These are phyloP conservation scores for Hypoxylon rubiginosum DNA, from an alignment of 2,329 filamentous ascomycete genomes.

Conservation along the genomic window DNA sequence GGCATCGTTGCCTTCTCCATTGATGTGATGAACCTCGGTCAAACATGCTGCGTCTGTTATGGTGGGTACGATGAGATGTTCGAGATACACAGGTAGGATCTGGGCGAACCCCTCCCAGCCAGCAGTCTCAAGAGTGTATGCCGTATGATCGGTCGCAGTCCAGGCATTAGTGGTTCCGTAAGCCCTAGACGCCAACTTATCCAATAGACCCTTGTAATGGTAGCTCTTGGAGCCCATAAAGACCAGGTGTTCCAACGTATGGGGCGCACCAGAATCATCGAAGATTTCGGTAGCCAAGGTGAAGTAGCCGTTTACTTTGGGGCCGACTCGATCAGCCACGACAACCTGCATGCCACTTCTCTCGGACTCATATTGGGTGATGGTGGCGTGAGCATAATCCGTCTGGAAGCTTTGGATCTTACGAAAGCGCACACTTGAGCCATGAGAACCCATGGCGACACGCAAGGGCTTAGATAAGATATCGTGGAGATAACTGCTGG, in stretches of 20 bases:
- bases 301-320: slow-evolving; percentile 96
- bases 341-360: slow-evolving; percentile 95
- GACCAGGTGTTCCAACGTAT: slow-evolving; percentile 85
- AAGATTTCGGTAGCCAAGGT: slow-evolving; percentile 96
- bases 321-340: slow-evolving; percentile 90
- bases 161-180: slow-evolving; percentile 97
- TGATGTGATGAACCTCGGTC: slow-evolving; percentile 96
- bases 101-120: slow-evolving; percentile 98
- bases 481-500: slow-evolving; percentile 33
- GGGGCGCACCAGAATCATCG: slow-evolving; percentile 93
- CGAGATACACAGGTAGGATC: slow-evolving; percentile 93
- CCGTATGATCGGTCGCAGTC: slow-evolving; percentile 96
- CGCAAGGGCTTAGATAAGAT: slow-evolving; percentile 41
- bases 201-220: slow-evolving; percentile 92
- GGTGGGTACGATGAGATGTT: slow-evolving; percentile 92
- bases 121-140: slow-evolving; percentile 93
- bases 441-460: slow-evolving; percentile 67
- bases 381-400: slow-evolving; percentile 88
- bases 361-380: slow-evolving; percentile 96
- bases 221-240: slow-evolving; percentile 96
- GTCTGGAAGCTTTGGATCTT: slow-evolving; percentile 87
- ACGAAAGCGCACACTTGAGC: slow-evolving; percentile 75
- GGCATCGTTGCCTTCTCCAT: slow-evolving; percentile 93
- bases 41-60: slow-evolving; percentile 93
- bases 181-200: slow-evolving; percentile 92